Percentiles rank a stretch among this genome's conserved stretches.
Evolutionary conservation across 768 basidiomycete species (phyloP).

Genomic region (Collybia mongolica): DNA sequence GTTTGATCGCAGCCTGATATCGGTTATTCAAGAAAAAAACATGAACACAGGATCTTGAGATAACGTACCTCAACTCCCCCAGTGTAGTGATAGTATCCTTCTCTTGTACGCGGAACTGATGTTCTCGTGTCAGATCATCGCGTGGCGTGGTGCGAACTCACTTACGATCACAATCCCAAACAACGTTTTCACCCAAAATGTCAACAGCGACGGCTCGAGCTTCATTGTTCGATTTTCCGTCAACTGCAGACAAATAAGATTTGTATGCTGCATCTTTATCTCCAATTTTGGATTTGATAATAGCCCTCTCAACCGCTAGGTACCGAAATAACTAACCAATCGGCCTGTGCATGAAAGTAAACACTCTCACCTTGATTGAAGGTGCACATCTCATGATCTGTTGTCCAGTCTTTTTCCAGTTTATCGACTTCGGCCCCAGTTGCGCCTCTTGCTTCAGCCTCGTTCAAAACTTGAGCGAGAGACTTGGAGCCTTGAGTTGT

Average conservation of each 20-base stretch:
- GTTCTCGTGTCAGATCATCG: slow-evolving; percentile 2
- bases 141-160: slow-evolving; percentile 5
- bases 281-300: slow-evolving; percentile 43
- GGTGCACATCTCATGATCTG: slow-evolving; percentile 66
- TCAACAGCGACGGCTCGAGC: slow-evolving; percentile 74
- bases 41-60: background rate
- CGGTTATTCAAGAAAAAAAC: background rate
- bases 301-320: slow-evolving; percentile 60
- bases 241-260: slow-evolving; percentile 55
- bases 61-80: slow-evolving; percentile 66
- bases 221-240: slow-evolving; percentile 70
- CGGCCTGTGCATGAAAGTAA: background rate
- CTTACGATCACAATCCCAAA: slow-evolving; percentile 89
- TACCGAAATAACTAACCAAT: slow-evolving; percentile 3
- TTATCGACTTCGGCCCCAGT: slow-evolving; percentile 68
- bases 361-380: slow-evolving; percentile 72
- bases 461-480: slow-evolving; percentile 68
- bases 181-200: slow-evolving; percentile 66
- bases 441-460: slow-evolving; percentile 63
- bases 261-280: slow-evolving; percentile 57
- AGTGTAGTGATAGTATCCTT: slow-evolving; percentile 89
- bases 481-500: slow-evolving; percentile 43
- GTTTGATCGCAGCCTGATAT: slow-evolving; percentile 70
- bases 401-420: slow-evolving; percentile 77
- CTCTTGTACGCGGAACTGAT: slow-evolving; percentile 80